A percentile compares a stretch with the other conserved stretches of the same genome.
These are phyloP conservation scores for Kwoniella bestiolae DNA, from an alignment of 768 basidiomycete species.

Conservation along the genomic window DNA sequence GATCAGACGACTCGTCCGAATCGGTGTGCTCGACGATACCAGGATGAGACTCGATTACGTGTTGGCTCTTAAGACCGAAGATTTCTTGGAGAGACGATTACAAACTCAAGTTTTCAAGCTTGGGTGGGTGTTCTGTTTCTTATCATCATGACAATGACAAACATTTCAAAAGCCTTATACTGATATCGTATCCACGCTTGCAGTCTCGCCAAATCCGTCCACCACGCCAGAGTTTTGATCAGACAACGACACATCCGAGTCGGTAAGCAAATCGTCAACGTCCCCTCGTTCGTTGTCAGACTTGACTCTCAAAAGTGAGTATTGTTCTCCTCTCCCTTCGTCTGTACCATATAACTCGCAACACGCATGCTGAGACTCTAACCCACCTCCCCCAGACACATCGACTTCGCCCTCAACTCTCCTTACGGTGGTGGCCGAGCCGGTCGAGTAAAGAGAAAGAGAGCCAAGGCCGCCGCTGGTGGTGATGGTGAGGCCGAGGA, in stretches of 20 bases:
- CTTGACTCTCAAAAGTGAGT: constrained; percentile 91
- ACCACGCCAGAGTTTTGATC: constrained; percentile 98
- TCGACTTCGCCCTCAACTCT: constrained; percentile 96
- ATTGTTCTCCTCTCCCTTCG: background rate
- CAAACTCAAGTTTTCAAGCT: constrained; percentile 99
- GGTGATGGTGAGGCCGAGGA: constrained; percentile 89
- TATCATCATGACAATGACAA: too few species aligned
- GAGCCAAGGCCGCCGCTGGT: constrained; percentile 87
- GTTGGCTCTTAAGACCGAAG: constrained; percentile 97
- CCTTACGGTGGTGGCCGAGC: constrained; percentile 86
- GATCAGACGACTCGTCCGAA: constrained; percentile 80
- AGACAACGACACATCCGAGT: constrained; percentile 99
- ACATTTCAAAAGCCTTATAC: too few species aligned
- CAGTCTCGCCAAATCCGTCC: constrained; percentile 93
- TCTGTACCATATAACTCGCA: too few species aligned
- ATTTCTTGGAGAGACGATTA: constrained; percentile 98
- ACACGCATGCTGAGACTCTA: background rate
- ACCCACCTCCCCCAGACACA: constrained; percentile 64
- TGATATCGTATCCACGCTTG: background rate
- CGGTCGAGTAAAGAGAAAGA: constrained; percentile 98
- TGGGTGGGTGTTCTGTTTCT: constrained; percentile 57
- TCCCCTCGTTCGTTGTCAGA: constrained; percentile 97
- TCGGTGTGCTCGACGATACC: constrained; percentile 98
- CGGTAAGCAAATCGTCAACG: constrained; percentile 98
- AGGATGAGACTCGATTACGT: constrained; percentile 99